Evolutionary conservation across 371 early-diverging fungal genomes (phyloP).

Genomic region (Coemansia sp.): DNA sequence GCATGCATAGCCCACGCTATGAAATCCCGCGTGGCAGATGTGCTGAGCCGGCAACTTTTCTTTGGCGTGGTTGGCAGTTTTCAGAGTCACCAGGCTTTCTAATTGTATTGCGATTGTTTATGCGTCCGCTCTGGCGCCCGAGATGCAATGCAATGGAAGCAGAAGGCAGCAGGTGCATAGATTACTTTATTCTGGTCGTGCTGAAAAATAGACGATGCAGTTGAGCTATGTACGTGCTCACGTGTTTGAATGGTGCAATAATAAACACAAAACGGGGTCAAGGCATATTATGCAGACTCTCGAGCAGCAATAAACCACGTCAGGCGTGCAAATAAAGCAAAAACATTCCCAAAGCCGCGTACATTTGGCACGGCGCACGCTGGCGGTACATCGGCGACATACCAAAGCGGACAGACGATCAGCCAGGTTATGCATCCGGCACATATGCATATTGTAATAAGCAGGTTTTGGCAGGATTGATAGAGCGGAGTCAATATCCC

Average conservation of each 20-base stretch:
- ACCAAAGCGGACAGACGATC: neutral
- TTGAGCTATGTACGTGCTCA: neutral
- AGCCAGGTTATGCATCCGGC: neutral
- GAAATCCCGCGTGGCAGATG: neutral
- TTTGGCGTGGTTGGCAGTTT: neutral
- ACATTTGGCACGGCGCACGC: neutral
- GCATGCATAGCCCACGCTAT: neutral
- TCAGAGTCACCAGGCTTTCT: neutral
- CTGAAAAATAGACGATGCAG: neutral
- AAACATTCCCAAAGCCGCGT: no score
- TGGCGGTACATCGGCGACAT: neutral
- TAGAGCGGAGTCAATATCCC: neutral
- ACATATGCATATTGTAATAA: neutral
- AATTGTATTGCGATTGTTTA: neutral
- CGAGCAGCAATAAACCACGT: no score
- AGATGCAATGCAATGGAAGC: neutral
- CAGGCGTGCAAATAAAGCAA: no score
- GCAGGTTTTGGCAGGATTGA: neutral
- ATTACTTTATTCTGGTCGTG: neutral
- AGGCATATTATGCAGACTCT: neutral
- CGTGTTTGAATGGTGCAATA: slow-evolving; percentile 6
- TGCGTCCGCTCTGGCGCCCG: neutral
- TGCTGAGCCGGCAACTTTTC: neutral
- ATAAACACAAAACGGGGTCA: slow-evolving; percentile 1
- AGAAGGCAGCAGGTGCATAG: neutral